Conservation (phyloP, 805 yeast species). For the Ascoidea tarda region DNA sequence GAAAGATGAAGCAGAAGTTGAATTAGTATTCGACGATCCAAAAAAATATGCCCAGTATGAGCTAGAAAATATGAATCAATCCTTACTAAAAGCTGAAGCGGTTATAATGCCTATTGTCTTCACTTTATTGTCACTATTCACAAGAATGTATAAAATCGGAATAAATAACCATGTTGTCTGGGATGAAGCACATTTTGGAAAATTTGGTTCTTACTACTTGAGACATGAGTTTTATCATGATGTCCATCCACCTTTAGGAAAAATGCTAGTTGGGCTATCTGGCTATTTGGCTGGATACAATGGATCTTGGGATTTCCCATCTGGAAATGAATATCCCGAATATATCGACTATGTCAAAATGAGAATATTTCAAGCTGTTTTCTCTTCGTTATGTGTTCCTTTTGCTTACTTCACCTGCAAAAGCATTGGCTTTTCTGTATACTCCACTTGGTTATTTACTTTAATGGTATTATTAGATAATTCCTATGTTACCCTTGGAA, state of each 20-base stretch:
- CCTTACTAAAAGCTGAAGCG: slow-evolving; percentile 6
- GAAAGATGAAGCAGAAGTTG: not conserved
- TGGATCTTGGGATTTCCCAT: slow-evolving; percentile 81
- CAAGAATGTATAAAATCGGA: slow-evolving; percentile 67
- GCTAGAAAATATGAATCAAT: slow-evolving; percentile 1
- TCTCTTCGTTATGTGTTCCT: slow-evolving; percentile 78
- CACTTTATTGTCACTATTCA: slow-evolving; percentile 54
- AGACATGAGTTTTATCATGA: slow-evolving; percentile 87
- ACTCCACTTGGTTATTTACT: slow-evolving; percentile 66
- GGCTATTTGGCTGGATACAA: slow-evolving; percentile 80
- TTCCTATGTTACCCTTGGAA: slow-evolving; percentile 73
- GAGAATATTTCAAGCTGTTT: slow-evolving; percentile 79
- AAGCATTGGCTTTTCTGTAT: slow-evolving; percentile 56
- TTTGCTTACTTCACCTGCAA: slow-evolving; percentile 73
- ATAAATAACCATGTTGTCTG: slow-evolving; percentile 70
- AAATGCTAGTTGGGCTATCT: slow-evolving; percentile 78
- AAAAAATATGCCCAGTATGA: slow-evolving; percentile 4
- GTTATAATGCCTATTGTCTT: slow-evolving; percentile 47
- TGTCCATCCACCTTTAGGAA: slow-evolving; percentile 96
- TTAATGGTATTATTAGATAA: slow-evolving; percentile 72
- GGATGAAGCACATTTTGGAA: slow-evolving; percentile 98
- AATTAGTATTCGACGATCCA: slow-evolving; percentile 1
- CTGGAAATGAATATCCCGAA: slow-evolving; percentile 67
- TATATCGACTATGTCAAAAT: slow-evolving; percentile 68
- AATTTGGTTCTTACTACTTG: slow-evolving; percentile 85